Evolutionary conservation across 2,329 filamentous ascomycete species (phyloP).

Genomic region (Trichocomaceae sp.): DNA sequence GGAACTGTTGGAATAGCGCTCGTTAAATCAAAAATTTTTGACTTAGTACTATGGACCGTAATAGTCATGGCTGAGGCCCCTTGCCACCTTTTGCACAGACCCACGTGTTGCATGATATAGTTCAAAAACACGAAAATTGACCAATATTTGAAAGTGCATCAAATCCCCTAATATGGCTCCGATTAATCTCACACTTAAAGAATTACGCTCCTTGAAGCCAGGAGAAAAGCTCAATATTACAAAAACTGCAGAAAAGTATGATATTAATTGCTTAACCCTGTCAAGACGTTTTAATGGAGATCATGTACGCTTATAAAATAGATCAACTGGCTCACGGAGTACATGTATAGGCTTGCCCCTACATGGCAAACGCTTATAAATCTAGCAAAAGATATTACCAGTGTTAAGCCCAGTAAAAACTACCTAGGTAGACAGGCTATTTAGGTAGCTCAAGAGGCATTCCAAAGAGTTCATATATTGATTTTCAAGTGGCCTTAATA

Average conservation of each 20-base stretch:
- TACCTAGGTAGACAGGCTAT: neutral
- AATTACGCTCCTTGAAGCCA: too few relatives aligned
- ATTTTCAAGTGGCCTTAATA: neutral
- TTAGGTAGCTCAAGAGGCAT: neutral
- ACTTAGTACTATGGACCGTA: too few relatives aligned
- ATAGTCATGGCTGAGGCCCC: too few relatives aligned
- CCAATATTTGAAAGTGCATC: neutral
- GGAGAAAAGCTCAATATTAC: too few relatives aligned
- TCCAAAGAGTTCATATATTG: neutral
- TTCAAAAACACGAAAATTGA: neutral
- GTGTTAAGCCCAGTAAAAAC: neutral
- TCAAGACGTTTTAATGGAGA: neutral
- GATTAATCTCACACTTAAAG: neutral
- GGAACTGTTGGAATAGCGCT: too few relatives aligned
- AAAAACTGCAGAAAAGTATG: neutral
- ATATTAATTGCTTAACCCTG: neutral
- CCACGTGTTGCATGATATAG: too few relatives aligned
- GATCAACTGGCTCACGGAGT: neutral
- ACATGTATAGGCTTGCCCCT: neutral
- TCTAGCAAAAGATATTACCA: neutral
- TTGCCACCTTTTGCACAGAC: neutral
- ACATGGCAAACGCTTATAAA: neutral
- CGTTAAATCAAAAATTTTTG: too few relatives aligned
- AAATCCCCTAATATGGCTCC: neutral
- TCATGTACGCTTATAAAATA: conserved; percentile 2